Conservation (phyloP, 148 eudicot genomes). For the Chenopodium album region DNA sequence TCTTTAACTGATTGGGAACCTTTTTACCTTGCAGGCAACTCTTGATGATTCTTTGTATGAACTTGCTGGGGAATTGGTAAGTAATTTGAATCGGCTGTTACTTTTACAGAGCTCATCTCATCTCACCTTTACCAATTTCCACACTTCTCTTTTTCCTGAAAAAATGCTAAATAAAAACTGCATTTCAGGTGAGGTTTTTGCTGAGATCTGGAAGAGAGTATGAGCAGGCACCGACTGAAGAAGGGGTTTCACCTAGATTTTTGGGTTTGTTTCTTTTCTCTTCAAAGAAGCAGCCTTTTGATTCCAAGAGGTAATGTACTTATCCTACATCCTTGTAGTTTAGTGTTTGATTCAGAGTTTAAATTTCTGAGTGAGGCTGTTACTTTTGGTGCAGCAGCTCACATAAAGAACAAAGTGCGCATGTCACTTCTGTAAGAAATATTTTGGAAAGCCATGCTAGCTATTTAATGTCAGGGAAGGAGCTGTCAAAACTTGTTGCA, state of each 20-base stretch:
- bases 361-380: neutral
- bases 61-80: slow-evolving; percentile 98
- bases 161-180: neutral
- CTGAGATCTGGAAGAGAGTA: slow-evolving; percentile 94
- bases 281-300: slow-evolving; percentile 64
- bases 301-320: slow-evolving; percentile 58
- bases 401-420: slow-evolving; percentile 80
- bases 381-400: slow-evolving; percentile 47
- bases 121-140: neutral
- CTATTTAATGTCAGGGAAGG: slow-evolving; percentile 92
- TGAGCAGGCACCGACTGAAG: slow-evolving; percentile 62
- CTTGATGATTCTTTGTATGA: slow-evolving; percentile 95
- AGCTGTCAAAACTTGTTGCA: slow-evolving; percentile 94
- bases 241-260: slow-evolving; percentile 68
- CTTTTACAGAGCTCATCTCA: neutral
- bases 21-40: slow-evolving; percentile 59
- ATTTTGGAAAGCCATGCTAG: slow-evolving; percentile 97
- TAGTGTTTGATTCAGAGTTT: neutral
- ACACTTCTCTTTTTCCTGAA: neutral
- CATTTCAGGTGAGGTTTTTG: slow-evolving; percentile 82
- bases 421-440: slow-evolving; percentile 83
- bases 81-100: neutral
- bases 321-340: neutral
- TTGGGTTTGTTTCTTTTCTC: slow-evolving; percentile 73
- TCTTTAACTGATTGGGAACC: slow-evolving; percentile 26